Percentiles rank a stretch among this genome's conserved stretches.
phyloP scores from a whole-genome alignment of 768 basidiomycete species.

The Russula foetens region DNA sequence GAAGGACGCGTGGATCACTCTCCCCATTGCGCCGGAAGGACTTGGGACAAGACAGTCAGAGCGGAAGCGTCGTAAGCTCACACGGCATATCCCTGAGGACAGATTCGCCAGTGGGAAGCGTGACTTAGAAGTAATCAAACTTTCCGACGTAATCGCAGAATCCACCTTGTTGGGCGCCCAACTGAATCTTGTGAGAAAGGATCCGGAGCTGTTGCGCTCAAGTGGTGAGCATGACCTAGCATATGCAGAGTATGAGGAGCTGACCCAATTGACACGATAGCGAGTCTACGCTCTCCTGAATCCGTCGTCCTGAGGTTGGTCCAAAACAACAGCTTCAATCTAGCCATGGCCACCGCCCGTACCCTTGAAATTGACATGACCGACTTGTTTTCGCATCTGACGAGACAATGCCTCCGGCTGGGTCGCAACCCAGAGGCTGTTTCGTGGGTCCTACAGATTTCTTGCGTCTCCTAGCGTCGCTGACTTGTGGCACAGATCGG shows the following conservation, averaged over 20 bases:
- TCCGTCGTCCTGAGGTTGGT: constrained; percentile 72
- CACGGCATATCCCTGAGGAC: constrained; percentile 70
- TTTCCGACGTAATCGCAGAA: constrained; percentile 74
- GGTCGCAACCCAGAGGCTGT: constrained; percentile 52
- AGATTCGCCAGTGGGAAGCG: constrained; percentile 53
- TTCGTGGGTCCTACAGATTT: constrained; percentile 36
- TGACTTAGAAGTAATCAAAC: constrained; percentile 70
- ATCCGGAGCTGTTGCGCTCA: constrained; percentile 51
- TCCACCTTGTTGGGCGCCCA: constrained; percentile 70
- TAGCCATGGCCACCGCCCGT: constrained; percentile 69
- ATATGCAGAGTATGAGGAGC: background rate
- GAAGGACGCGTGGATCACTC: constrained; percentile 76
- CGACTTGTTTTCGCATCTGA: constrained; percentile 71
- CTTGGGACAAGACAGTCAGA: constrained; percentile 42
- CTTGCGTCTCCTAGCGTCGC: background rate
- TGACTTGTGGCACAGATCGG: constrained; percentile 39
- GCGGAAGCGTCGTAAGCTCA: constrained; percentile 63
- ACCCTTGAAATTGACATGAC: constrained; percentile 80
- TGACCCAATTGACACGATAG: constrained; percentile 23
- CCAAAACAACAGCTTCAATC: constrained; percentile 69
- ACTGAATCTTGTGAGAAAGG: constrained; percentile 62
- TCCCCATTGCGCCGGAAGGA: constrained; percentile 39
- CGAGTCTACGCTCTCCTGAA: constrained; percentile 38
- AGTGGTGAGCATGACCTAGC: constrained; percentile 43
- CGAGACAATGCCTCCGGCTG: constrained; percentile 71